Base-by-base conservation (phyloP, 2,329 filamentous ascomycete species). In the Monosporascus sp. region DNA sequence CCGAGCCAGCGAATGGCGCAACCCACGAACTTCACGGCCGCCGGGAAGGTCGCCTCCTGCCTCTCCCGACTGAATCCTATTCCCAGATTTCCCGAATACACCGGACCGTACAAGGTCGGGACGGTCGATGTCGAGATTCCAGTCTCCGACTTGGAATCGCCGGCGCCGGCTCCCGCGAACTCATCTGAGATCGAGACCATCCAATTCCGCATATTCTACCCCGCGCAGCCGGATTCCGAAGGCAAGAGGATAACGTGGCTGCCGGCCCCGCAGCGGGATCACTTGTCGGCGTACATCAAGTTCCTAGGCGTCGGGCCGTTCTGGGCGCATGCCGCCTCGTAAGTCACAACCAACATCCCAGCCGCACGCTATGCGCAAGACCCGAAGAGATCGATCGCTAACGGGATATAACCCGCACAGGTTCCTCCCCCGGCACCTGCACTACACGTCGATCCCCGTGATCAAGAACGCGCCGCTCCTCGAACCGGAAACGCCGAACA, bases 121-220 rank as follows among this genome's bases (percentile, higher is more conserved):
- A 89, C 87, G 2, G 76, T 90, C 60, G 90, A 95, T 63, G 78
- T 93, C 59, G 91, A 96, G 72, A 82, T 95, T 17, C 88, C 90
- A 44, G 77, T 87, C 9, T 75, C 78, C 27, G 78, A 83, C 48
- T 72, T 86, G 6, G 67, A 77, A 2, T 74, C 80, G 1, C 81
- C 85, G 0, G 75, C 79, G 22, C 73, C 78, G 3, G 69, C 75
- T 7, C 81, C 82, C 6, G 73, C 77, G 7, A 76, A 79, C 49
- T 78, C 82, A 5, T 70, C 72, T 52, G 75, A 77, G 45, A 84
- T 92, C 46, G 75, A 84, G 20, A 96, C 91, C 1, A 77, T 95
- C 26, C 86, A 88, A 53, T 94, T 90, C 68, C 83, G 91, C 57
- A 78, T 95, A 54, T 96, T 89, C 72, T 95, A 95, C 67, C 91